These are phyloP conservation scores for Coemansia sp. DNA, from an alignment of 192 early-diverging fungal genomes.

Conservation along the genomic window DNA sequence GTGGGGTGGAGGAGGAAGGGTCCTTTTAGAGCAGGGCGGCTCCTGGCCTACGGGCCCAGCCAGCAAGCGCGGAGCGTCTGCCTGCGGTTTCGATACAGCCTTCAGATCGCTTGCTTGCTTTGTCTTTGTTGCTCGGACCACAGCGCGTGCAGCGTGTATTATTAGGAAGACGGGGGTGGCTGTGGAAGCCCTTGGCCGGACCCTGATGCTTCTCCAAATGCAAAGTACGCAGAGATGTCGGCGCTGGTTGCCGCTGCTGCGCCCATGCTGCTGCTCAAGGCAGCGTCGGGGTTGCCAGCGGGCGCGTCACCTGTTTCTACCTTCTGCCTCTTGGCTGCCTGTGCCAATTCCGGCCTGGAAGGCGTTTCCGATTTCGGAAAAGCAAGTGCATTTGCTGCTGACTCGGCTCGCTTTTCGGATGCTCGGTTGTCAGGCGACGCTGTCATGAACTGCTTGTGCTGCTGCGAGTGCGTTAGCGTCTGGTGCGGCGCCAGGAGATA, in stretches of 20 bases:
- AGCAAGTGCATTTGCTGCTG: not conserved
- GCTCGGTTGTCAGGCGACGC: constrained; percentile 12
- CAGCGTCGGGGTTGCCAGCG: not conserved
- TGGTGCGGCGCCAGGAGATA: constrained; percentile 20
- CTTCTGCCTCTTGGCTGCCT: not conserved
- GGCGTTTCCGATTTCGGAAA: not conserved
- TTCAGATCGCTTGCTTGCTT: not conserved
- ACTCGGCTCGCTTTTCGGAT: not conserved
- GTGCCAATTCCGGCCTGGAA: not conserved
- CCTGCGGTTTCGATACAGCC: not conserved
- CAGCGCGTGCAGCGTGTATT: not conserved
- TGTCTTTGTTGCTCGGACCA: not conserved
- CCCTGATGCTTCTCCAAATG: constrained; percentile 28
- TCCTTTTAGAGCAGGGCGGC: not conserved
- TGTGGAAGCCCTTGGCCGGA: not conserved
- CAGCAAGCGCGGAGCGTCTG: not conserved
- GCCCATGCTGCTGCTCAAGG: not conserved
- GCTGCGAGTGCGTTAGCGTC: not conserved
- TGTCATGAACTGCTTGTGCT: constrained; percentile 16
- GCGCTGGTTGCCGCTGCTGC: not conserved
- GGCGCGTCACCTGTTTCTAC: no score
- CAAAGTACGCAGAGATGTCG: constrained; percentile 42
- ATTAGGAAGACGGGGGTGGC: not conserved
- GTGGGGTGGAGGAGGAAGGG: not conserved
- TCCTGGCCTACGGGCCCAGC: no score